Evolutionary conservation across 768 basidiomycete genomes (phyloP), one percentile per base, ranked within the genome.

Genomic region (Trametes elegans): DNA sequence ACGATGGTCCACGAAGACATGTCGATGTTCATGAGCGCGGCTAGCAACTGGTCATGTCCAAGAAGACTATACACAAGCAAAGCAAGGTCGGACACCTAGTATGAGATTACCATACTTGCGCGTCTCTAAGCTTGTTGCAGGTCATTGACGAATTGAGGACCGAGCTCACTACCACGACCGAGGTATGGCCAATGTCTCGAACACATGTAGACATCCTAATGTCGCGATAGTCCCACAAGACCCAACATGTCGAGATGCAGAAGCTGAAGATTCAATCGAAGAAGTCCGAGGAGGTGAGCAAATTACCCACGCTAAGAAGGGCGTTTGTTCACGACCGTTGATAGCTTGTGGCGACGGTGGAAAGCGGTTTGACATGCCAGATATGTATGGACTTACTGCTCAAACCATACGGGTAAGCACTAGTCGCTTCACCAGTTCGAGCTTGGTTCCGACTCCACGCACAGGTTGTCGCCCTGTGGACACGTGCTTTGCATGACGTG

Each of bases 401-500:
- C 35, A 80, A 80, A 57, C 88, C 88, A 23, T 85, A 79, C 64
- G 81, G 80, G 88, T 90, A 65, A 60, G 85, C 79, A 11, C 28
- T 29, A 7, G 7, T 10, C 44, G 6, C 21, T 13, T 26, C 34
- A 28, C 13, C 7, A 7, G 14, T 47, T 13, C 7, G 7, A 9
- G 36, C 11, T 6, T 10, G 32, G 8, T 13, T 14, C 14, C 29
- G 16, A 40, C 28, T 13, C 38, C 27, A 21, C 28, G 44, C 49
- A 14, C 47, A 88, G 88, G 2, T 74, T 90, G 39, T 79, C 85
- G 1, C 88, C 88, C 0, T 90, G 88, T 62, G 88, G 88, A 1
- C 88, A 90, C 60, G 78, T 87, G n/a, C 73, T 87, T n/a, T 90
- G 88, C 53, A 76, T 86, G 24, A 61, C 64, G 3, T 90, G 88